Conservation (phyloP, 352 stramenopile genomes). For the Achlya hypogyna region DNA sequence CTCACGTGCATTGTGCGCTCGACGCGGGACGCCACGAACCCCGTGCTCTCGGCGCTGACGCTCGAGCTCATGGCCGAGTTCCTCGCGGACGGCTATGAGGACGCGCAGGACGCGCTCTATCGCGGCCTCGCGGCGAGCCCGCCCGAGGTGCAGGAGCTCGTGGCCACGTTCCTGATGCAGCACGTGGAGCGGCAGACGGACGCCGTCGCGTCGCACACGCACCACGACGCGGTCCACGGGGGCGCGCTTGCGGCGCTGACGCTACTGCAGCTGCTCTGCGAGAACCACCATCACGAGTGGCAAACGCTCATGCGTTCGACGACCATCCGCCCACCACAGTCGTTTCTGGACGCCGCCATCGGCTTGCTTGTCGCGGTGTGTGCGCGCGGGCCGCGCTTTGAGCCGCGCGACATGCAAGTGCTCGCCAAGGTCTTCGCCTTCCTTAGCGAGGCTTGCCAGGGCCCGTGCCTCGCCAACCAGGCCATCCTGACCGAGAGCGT, state of each 20-base stretch:
- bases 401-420: neutral
- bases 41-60: neutral
- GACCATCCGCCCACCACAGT: neutral
- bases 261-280: conserved; percentile 14
- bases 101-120: conserved; percentile 10
- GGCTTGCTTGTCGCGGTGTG: conserved; percentile 6
- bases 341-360: conserved; percentile 8
- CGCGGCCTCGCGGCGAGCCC: neutral
- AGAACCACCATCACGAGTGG: conserved; percentile 15
- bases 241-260: neutral
- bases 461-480: conserved; percentile 17
- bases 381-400: neutral
- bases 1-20: conserved; percentile 1
- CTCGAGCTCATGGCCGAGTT: conserved; percentile 13
- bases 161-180: conserved; percentile 8
- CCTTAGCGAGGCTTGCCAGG: conserved; percentile 19
- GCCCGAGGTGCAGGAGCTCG: neutral
- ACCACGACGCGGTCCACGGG: neutral
- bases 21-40: neutral
- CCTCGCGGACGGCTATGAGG: conserved; percentile 15
- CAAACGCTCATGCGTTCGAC: conserved; percentile 7
- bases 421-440: conserved; percentile 2
- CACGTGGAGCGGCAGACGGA: conserved; percentile 1
- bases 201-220: neutral
- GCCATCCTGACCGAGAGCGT: conserved; percentile 3